A percentile compares a stretch with the other conserved stretches of the same genome.
These are phyloP conservation scores for Whalleya microplaca DNA, from an alignment of 2,329 filamentous ascomycete genomes.

Conservation along the genomic window DNA sequence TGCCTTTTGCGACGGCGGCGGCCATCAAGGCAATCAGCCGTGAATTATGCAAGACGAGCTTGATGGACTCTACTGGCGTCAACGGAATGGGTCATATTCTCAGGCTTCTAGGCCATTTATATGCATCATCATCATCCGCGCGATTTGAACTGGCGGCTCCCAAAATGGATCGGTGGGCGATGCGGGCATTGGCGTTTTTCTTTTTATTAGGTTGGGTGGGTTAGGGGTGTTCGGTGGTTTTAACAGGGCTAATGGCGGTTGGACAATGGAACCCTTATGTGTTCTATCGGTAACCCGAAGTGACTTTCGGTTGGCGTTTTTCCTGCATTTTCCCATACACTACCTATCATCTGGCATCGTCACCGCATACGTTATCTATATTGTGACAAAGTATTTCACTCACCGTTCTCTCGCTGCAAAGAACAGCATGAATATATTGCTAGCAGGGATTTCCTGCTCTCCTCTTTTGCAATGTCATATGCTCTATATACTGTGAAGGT, in stretches of 20 bases:
- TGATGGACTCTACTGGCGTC: constrained; percentile 10
- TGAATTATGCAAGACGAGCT: constrained; percentile 7
- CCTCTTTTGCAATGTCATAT: neutral
- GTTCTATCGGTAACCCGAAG: no score
- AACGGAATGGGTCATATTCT: neutral
- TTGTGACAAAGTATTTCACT: constrained; percentile 2
- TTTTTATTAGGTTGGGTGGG: constrained; percentile 7
- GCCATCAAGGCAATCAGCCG: constrained; percentile 9
- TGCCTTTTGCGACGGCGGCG: constrained; percentile 11
- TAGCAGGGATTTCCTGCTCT: constrained; percentile 5
- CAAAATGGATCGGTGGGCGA: constrained; percentile 9
- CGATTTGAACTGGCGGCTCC: constrained; percentile 4
- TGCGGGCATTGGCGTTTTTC: constrained; percentile 8
- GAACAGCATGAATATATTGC: constrained; percentile 14
- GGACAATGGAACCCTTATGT: no score
- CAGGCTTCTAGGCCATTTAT: constrained; percentile 10
- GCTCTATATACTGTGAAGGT: neutral
- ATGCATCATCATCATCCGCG: constrained; percentile 1
- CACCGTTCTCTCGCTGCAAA: constrained; percentile 1
- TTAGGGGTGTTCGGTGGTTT: no score
- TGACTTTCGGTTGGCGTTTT: no score
- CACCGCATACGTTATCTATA: constrained; percentile 2
- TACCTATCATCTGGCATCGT: neutral
- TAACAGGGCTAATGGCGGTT: no score
- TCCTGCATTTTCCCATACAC: neutral